phyloP scores from a whole-genome alignment of 1,284 basidiomycete genomes.

The Fomes fomentarius region DNA sequence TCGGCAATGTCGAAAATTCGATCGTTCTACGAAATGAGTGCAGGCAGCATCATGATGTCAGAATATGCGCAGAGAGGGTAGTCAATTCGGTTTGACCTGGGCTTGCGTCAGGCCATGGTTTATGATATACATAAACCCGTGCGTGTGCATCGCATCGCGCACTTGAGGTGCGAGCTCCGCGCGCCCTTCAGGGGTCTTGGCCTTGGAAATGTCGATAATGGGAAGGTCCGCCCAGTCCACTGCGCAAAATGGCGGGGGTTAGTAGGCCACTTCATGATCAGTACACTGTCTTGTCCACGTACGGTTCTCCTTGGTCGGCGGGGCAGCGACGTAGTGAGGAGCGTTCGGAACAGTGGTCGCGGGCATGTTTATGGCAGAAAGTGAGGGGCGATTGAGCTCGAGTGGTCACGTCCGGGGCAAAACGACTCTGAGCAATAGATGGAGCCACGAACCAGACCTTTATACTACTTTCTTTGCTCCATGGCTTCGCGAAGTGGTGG shows the following conservation, averaged over 20 bases:
- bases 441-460: background rate
- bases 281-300: constrained; percentile 15
- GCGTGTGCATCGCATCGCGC: constrained; percentile 58
- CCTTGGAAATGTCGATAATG: constrained; percentile 64
- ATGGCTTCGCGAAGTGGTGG: background rate
- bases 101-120: constrained; percentile 56
- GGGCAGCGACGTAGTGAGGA: constrained; percentile 41
- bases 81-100: constrained; percentile 38
- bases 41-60: background rate
- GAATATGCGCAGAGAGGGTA: background rate
- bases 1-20: constrained; percentile 69
- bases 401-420: too few species aligned
- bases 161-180: constrained; percentile 50
- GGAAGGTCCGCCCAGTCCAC: constrained; percentile 72
- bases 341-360: constrained; percentile 30
- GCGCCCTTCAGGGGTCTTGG: constrained; percentile 48
- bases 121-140: constrained; percentile 66
- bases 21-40: constrained; percentile 35
- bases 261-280: too few species aligned
- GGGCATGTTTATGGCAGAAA: constrained; percentile 3
- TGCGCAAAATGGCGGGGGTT: too few species aligned
- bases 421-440: background rate
- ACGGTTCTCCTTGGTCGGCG: constrained; percentile 39
- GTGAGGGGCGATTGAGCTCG: too few species aligned
- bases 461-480: background rate